Conservation (phyloP, 352 stramenopile genomes). For the Pythium aristosporum region DNA sequence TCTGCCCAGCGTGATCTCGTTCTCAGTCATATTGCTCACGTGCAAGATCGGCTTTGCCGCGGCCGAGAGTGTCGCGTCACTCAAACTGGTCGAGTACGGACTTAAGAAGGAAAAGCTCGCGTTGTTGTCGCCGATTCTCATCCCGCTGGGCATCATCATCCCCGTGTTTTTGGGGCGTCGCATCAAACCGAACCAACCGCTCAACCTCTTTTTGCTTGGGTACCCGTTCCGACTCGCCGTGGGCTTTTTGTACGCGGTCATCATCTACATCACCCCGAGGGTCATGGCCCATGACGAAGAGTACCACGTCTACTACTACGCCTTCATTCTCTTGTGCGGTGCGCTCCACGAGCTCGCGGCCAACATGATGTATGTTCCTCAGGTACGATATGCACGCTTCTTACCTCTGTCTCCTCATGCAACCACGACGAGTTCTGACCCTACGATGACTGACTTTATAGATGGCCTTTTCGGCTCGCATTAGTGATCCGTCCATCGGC, state of each 20-base stretch:
- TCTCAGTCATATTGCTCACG: constrained; percentile 90
- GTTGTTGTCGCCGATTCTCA: constrained; percentile 82
- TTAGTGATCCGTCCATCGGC: constrained; percentile 97
- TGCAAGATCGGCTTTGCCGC: constrained; percentile 91
- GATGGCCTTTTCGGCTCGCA: constrained; percentile 98
- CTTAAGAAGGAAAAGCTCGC: constrained; percentile 93
- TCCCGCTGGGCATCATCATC: constrained; percentile 88
- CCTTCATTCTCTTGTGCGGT: constrained; percentile 63
- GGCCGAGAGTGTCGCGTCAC: constrained; percentile 86
- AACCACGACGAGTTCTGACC: not conserved
- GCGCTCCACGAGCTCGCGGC: constrained; percentile 81
- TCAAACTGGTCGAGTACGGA: constrained; percentile 92
- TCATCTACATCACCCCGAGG: constrained; percentile 80
- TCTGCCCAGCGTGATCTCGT: constrained; percentile 83
- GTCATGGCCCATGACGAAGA: constrained; percentile 74
- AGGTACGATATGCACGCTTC: constrained; percentile 32
- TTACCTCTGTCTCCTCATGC: not conserved
- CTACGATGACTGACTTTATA: constrained; percentile 37
- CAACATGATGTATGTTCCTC: constrained; percentile 92
- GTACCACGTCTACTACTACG: constrained; percentile 79
- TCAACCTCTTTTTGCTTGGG: constrained; percentile 78
- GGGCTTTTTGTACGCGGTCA: constrained; percentile 76
- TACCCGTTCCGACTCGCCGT: constrained; percentile 86
- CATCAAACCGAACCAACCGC: constrained; percentile 68
- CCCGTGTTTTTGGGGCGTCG: constrained; percentile 73